Evolutionary conservation across 1,284 basidiomycete species (phyloP).

Genomic region (Thelephora terrestris): DNA sequence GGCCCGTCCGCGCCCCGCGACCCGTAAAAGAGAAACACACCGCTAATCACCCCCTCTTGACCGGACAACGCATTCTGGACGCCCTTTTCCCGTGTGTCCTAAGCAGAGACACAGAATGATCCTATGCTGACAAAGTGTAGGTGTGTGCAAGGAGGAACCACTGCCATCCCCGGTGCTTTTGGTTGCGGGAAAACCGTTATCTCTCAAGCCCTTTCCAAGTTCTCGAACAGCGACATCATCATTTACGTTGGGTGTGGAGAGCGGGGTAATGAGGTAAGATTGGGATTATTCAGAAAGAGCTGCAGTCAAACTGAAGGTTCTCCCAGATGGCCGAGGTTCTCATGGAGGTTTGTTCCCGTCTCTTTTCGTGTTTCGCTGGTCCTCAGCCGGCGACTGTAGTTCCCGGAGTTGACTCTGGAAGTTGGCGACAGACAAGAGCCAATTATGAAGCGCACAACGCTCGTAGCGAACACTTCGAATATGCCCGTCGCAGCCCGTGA

Average conservation of each 20-base stretch:
- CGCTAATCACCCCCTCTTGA: slow-evolving; percentile 87
- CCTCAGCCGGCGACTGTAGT: slow-evolving; percentile 43
- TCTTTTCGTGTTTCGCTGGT: slow-evolving; percentile 5
- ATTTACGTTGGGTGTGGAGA: slow-evolving; percentile 98
- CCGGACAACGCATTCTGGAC: slow-evolving; percentile 96
- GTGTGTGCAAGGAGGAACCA: slow-evolving; percentile 98
- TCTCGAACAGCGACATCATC: slow-evolving; percentile 99
- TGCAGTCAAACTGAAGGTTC: not conserved
- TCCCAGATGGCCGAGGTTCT: slow-evolving; percentile 94
- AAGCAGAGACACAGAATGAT: not conserved
- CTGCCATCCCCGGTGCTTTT: slow-evolving; percentile 98
- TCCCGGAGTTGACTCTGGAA: slow-evolving; percentile 92
- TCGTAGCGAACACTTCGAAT: slow-evolving; percentile 99
- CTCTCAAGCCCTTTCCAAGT: slow-evolving; percentile 96
- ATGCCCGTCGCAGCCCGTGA: slow-evolving; percentile 99
- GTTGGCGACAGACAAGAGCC: slow-evolving; percentile 90
- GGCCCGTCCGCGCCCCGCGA: slow-evolving; percentile 97
- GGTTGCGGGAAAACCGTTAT: slow-evolving; percentile 98
- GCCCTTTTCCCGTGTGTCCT: slow-evolving; percentile 85
- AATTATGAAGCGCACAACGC: slow-evolving; percentile 99
- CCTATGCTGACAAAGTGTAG: slow-evolving; percentile 26
- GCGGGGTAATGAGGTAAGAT: slow-evolving; percentile 74
- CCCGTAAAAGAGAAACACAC: slow-evolving; percentile 93
- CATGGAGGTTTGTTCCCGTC: slow-evolving; percentile 59
- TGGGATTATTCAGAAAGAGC: not conserved